phyloP scores from a whole-genome alignment of 2,329 filamentous ascomycete species.

The Incumbomyces delicatus region DNA sequence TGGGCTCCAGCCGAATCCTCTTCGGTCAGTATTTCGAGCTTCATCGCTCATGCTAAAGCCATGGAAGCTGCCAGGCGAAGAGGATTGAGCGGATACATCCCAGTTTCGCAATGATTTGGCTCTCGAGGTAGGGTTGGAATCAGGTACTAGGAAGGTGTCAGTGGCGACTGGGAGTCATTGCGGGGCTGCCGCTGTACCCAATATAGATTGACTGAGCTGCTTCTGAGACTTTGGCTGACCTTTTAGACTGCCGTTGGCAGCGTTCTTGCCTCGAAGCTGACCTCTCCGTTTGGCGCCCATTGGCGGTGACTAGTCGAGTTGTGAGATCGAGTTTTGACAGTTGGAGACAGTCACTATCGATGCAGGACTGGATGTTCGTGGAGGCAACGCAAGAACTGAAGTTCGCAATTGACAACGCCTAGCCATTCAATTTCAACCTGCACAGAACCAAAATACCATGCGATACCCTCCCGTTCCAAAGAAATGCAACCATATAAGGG shows the following conservation, averaged over 20 bases:
- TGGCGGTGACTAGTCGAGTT: background rate
- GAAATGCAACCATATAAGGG: too few relatives aligned
- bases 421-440: too few relatives aligned
- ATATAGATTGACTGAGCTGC: slow-evolving; percentile 9
- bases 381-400: too few relatives aligned
- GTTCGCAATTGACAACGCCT: too few relatives aligned
- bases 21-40: slow-evolving; percentile 46
- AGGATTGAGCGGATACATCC: slow-evolving; percentile 15
- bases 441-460: too few relatives aligned
- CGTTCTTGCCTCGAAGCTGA: slow-evolving; percentile 14
- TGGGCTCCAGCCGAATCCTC: slow-evolving; percentile 35
- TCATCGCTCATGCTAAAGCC: slow-evolving; percentile 46
- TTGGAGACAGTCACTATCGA: too few relatives aligned
- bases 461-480: too few relatives aligned
- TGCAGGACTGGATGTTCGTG: too few relatives aligned
- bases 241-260: slow-evolving; percentile 10
- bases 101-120: slow-evolving; percentile 1
- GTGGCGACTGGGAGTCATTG: background rate
- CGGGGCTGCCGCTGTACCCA: slow-evolving; percentile 4
- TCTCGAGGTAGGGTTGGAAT: slow-evolving; percentile 4
- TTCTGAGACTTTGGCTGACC: slow-evolving; percentile 12
- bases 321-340: background rate
- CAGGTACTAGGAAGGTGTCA: slow-evolving; percentile 10
- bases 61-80: slow-evolving; percentile 13
- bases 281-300: slow-evolving; percentile 20